These are phyloP conservation scores for Fusarium sp. DNA, from an alignment of 2,329 filamentous ascomycete species.

Conservation along the genomic window DNA sequence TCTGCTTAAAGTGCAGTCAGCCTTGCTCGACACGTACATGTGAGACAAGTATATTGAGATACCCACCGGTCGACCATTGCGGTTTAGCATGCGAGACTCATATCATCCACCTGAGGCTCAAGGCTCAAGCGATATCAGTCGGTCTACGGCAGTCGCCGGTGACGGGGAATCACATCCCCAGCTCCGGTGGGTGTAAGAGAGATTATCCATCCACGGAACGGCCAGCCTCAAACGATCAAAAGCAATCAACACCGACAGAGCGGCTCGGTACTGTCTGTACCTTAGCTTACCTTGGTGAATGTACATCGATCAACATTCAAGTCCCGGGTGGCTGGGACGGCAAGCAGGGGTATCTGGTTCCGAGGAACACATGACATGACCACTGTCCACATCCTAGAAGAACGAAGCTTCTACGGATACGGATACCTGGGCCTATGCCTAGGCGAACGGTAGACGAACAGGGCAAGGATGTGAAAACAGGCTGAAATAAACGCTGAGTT, in stretches of 20 bases:
- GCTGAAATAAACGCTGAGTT: constrained; percentile 35
- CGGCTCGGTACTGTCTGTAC: constrained; percentile 19
- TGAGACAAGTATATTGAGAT: constrained; percentile 4
- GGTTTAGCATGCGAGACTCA: constrained; percentile 2
- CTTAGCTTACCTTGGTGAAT: too few species aligned
- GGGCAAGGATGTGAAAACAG: constrained; percentile 14
- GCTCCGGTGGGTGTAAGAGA: constrained; percentile 20
- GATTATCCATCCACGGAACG: constrained; percentile 9
- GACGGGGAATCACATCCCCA: constrained; percentile 16
- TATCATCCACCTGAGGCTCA: constrained; percentile 21
- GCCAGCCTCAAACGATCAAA: neutral
- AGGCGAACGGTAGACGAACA: constrained; percentile 15
- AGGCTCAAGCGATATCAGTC: constrained; percentile 17
- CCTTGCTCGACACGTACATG: neutral
- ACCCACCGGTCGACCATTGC: neutral
- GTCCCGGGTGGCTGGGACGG: constrained; percentile 42
- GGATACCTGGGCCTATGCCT: neutral
- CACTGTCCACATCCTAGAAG: neutral
- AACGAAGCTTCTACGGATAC: neutral
- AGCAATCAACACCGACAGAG: constrained; percentile 24
- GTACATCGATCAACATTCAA: constrained; percentile 13
- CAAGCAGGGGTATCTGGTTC: constrained; percentile 30
- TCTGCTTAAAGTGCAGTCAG: neutral
- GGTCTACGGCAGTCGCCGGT: constrained; percentile 14
- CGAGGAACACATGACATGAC: constrained; percentile 12